Evolutionary conservation across 2,329 filamentous ascomycete genomes (phyloP), one percentile per base, ranked within the genome.

Genomic region (Pseudogymnoascus pannorum): DNA sequence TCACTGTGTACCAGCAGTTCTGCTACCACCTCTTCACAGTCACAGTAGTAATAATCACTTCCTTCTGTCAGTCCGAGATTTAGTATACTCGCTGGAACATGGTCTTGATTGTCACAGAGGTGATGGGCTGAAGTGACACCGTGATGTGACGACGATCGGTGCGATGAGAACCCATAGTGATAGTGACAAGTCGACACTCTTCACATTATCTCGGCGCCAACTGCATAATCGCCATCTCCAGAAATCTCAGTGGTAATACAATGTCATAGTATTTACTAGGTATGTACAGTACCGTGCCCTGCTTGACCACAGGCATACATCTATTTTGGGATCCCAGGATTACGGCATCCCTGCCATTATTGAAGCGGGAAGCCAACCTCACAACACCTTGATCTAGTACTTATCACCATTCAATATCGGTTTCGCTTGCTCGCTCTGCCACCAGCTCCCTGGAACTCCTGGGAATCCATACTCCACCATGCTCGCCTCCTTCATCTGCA

Each of bases 401-500:
- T 69, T 73, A n/a, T 65, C 63, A 7, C 71, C 71, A 58, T 71
- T 68, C 42, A 72, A 64, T 59, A 72, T 72, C 18, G 69, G 67
- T 60, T 65, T 71, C 14, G 71, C 71, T 59, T 71, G 70, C n/a
- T 91, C 87, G 57, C 82, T 87, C 75, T 78, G 86, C 92, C 92
- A 96, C 90, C 91, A 96, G 71, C 90, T 89, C 67, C 87, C 87
- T 64, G 87, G 81, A 70, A 87, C 83, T 6, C 91, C 91, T 1
- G 91, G 92, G 73, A 85, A 96, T 58, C 82, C 81, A 72, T 81
- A 96, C 67, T 75, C 75, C 66, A 92, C 89, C 91, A 96, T 94
- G 73, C 89, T 94, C 66, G 87, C 89, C 3, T 85, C 76, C 83
- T 90, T 93, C 91, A 96, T 96, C 83, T 96, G 91, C 2, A 96